These are phyloP conservation scores for Blastobotrys mokoenaii DNA, from an alignment of 805 yeast species.

Conservation along the genomic window DNA sequence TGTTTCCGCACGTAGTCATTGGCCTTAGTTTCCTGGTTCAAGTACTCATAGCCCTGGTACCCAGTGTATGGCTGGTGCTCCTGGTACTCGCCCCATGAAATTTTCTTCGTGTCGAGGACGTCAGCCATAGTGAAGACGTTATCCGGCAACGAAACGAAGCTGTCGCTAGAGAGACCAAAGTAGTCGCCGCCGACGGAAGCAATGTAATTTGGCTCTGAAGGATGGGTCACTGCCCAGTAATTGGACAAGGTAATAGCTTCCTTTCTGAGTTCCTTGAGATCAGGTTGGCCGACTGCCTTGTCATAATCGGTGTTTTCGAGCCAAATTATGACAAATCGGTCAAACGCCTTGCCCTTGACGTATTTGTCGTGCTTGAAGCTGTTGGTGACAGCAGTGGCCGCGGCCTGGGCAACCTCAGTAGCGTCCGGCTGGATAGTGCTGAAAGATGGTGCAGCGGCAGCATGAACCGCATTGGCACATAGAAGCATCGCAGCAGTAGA, in stretches of 20 bases:
- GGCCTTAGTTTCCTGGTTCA: conserved; percentile 35
- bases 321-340: conserved; percentile 38
- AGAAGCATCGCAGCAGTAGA: background rate
- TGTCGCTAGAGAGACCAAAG: conserved; percentile 40
- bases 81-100: conserved; percentile 48
- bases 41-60: conserved; percentile 39
- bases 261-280: conserved; percentile 35
- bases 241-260: conserved; percentile 40
- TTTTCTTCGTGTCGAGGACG: conserved; percentile 36
- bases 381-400: conserved; percentile 29
- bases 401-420: conserved; percentile 28
- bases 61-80: conserved; percentile 48
- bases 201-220: conserved; percentile 47
- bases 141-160: conserved; percentile 36
- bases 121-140: conserved; percentile 45
- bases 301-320: conserved; percentile 45
- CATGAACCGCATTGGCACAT: conserved; percentile 1
- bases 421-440: conserved; percentile 28
- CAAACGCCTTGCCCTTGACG: conserved; percentile 34
- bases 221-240: conserved; percentile 46
- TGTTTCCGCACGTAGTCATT: conserved; percentile 46
- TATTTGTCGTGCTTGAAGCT: conserved; percentile 25
- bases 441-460: conserved; percentile 12
- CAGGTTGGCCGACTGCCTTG: conserved; percentile 40
- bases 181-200: conserved; percentile 45